phyloP scores from a whole-genome alignment of 2,329 filamentous ascomycete genomes.

The Penicillium sp. region DNA sequence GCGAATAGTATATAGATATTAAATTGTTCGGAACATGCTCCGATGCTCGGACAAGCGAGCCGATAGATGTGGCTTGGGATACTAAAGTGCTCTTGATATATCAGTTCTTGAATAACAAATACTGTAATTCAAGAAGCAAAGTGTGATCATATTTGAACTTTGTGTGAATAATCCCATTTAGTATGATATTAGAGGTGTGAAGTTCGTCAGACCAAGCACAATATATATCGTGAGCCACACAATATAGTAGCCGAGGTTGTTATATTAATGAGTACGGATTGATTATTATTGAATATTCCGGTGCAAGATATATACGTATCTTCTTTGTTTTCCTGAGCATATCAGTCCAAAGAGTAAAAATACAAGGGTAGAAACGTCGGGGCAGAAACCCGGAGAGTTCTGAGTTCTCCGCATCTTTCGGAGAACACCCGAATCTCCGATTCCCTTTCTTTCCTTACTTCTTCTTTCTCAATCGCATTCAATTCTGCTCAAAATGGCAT shows the following conservation, averaged over 20 bases:
- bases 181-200: not conserved
- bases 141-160: not conserved
- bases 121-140: fast-evolving
- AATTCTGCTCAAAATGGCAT: constrained; percentile 43
- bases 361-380: constrained; percentile 10
- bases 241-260: not conserved
- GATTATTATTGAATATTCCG: too few species aligned
- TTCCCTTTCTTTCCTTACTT: not conserved
- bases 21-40: not conserved
- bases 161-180: not conserved
- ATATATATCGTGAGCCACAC: not conserved
- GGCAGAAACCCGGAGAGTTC: not conserved
- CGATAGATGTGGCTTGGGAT: not conserved
- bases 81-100: not conserved
- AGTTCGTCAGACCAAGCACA: not conserved
- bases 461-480: not conserved
- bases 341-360: constrained; percentile 7
- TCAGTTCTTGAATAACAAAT: too few species aligned
- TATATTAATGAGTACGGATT: not conserved
- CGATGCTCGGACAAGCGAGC: constrained; percentile 2
- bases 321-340: not conserved
- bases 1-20: not conserved
- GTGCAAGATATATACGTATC: not conserved
- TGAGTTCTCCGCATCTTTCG: constrained; percentile 28
- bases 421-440: constrained; percentile 16